Percentiles rank a stretch among this genome's conserved stretches.
phyloP scores from a whole-genome alignment of 768 basidiomycete genomes.

The Suillus weaverae region DNA sequence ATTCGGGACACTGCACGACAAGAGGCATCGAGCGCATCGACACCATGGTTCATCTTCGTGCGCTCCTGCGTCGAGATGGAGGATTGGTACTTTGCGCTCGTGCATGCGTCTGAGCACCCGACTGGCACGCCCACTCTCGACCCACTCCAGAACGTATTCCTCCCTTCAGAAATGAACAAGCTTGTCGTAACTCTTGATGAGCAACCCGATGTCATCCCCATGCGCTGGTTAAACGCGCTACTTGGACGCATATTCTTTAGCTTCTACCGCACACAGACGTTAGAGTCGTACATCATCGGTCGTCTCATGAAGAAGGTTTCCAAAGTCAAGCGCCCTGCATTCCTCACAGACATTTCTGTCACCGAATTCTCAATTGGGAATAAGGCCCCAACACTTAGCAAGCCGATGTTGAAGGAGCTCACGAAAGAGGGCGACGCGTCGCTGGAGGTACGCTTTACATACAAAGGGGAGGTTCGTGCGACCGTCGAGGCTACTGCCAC shows the following conservation, averaged over 20 bases:
- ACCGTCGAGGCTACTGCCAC: constrained; percentile 89
- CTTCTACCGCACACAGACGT: constrained; percentile 77
- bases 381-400: constrained; percentile 82
- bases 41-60: constrained; percentile 94
- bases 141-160: constrained; percentile 67
- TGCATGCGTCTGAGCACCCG: constrained; percentile 70
- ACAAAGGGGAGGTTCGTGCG: constrained; percentile 86
- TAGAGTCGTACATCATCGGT: constrained; percentile 84
- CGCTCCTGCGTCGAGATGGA: constrained; percentile 91
- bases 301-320: constrained; percentile 92
- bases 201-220: constrained; percentile 93
- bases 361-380: constrained; percentile 89
- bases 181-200: constrained; percentile 86
- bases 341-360: constrained; percentile 83
- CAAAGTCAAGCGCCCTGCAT: constrained; percentile 86
- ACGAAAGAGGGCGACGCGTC: constrained; percentile 92
- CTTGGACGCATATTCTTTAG: constrained; percentile 92
- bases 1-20: constrained; percentile 41
- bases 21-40: constrained; percentile 49
- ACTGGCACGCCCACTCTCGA: constrained; percentile 59
- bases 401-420: constrained; percentile 97
- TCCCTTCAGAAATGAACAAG: constrained; percentile 74
- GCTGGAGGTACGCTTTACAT: constrained; percentile 80
- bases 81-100: constrained; percentile 88
- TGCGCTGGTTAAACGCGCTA: constrained; percentile 96